phyloP scores from a whole-genome alignment of 305 asterid genomes.

The Ruellia speciosa region DNA sequence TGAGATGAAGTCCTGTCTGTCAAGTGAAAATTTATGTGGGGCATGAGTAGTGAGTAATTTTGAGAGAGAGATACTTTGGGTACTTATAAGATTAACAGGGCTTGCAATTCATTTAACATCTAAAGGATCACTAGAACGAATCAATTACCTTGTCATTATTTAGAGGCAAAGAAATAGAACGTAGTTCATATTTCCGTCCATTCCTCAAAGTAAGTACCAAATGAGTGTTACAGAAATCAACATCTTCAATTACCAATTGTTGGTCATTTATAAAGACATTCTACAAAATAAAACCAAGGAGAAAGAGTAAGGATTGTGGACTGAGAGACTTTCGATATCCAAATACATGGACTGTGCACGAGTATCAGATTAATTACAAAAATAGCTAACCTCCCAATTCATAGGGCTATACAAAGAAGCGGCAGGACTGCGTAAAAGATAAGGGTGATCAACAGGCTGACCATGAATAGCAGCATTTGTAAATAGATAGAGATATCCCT shows the following conservation, averaged over 20 bases:
- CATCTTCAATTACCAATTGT: conserved; percentile 60
- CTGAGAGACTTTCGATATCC: conserved; percentile 12
- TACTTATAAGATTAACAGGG: conserved; percentile 13
- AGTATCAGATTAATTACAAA: conserved; percentile 18
- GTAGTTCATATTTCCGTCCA: conserved; percentile 44
- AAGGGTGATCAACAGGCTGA: conserved; percentile 62
- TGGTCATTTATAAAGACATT: conserved; percentile 50
- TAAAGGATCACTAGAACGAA: conserved; percentile 16
- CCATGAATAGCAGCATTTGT: conserved; percentile 64
- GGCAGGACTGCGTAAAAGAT: conserved; percentile 58
- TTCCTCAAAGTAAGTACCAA: conserved; percentile 53
- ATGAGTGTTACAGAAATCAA: conserved; percentile 74
- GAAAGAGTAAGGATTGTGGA: conserved; percentile 13
- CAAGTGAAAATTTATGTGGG: conserved; percentile 13
- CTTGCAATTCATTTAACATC: conserved; percentile 3
- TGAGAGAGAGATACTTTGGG: background rate
- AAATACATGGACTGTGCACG: conserved; percentile 13
- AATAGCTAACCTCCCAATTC: conserved; percentile 74
- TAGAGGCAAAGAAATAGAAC: conserved; percentile 69
- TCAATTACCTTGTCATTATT: conserved; percentile 49
- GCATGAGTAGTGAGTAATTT: background rate
- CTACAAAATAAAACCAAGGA: conserved; percentile 34
- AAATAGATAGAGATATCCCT: conserved; percentile 79
- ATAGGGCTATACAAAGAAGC: conserved; percentile 32
- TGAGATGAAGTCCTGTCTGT: conserved; percentile 59